phyloP scores from a whole-genome alignment of 2,329 filamentous ascomycete species.

The Alternaria panax region DNA sequence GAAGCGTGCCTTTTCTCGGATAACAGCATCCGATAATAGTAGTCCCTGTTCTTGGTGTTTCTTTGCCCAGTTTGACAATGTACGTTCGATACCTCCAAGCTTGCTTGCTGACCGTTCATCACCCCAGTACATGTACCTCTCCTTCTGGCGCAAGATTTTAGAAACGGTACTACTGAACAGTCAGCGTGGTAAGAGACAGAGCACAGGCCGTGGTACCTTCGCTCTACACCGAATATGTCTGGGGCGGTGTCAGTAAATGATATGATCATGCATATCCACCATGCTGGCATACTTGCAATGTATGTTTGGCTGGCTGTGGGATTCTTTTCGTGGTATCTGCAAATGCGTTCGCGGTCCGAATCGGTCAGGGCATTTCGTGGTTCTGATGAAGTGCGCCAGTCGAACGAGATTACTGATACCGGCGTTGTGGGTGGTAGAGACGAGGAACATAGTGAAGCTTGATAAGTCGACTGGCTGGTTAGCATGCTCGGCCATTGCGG shows the following conservation, averaged over 20 bases:
- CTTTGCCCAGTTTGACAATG: constrained; percentile 84
- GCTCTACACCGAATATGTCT: constrained; percentile 92
- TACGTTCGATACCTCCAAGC: constrained; percentile 88
- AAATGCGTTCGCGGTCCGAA: constrained; percentile 90
- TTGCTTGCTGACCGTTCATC: constrained; percentile 86
- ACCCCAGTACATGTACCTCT: constrained; percentile 87
- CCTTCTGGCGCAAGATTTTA: constrained; percentile 92
- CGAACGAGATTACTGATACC: constrained; percentile 50
- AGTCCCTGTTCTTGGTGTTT: constrained; percentile 81
- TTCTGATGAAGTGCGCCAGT: constrained; percentile 60
- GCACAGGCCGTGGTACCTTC: constrained; percentile 71
- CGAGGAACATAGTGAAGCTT: constrained; percentile 48
- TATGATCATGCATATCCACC: constrained; percentile 23
- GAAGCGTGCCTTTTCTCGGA: constrained; percentile 81
- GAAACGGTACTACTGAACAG: constrained; percentile 82
- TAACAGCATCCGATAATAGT: constrained; percentile 77
- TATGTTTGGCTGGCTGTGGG: constrained; percentile 95
- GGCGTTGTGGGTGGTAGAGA: constrained; percentile 49
- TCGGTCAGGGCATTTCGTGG: constrained; percentile 89
- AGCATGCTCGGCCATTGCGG: constrained; percentile 52
- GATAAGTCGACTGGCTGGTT: constrained; percentile 52
- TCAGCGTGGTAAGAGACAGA: constrained; percentile 25
- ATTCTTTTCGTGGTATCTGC: constrained; percentile 88
- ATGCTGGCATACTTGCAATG: constrained; percentile 74
- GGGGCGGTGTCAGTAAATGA: constrained; percentile 41